A percentile compares a stretch with the other conserved stretches of the same genome.
Evolutionary conservation across 352 stramenopile genomes (phyloP).

Genomic region (Aphanomyces astaci): DNA sequence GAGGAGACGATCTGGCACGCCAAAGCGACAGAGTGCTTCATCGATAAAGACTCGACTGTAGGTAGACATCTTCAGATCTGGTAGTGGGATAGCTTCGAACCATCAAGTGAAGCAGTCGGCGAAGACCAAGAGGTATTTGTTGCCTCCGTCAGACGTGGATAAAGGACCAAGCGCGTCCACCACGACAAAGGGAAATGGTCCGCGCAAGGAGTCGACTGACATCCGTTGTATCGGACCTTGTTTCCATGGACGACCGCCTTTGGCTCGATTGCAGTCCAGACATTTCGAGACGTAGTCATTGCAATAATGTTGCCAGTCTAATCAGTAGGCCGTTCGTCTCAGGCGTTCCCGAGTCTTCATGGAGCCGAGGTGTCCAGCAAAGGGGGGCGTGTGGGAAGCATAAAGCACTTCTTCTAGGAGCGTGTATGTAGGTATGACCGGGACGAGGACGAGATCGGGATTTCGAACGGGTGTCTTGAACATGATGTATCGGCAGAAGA

Average conservation of each 20-base stretch:
- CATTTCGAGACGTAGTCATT: not conserved
- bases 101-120: not conserved
- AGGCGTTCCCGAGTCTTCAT: not conserved
- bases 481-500: not conserved
- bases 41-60: not conserved
- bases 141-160: not conserved
- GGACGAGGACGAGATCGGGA: not conserved
- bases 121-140: not conserved
- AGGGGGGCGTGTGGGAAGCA: not conserved
- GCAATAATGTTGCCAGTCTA: not conserved
- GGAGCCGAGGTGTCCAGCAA: not conserved
- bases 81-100: not conserved
- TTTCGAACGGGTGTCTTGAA: not conserved
- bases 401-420: not conserved
- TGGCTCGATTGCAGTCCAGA: not conserved
- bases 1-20: not conserved
- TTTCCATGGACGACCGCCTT: not conserved
- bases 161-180: not conserved
- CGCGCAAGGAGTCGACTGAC: not conserved
- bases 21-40: not conserved
- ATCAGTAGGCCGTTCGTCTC: not conserved
- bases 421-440: not conserved
- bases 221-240: not conserved
- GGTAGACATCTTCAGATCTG: not conserved
- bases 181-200: not conserved